Conservation (phyloP, 257 asterid genomes). For the Scutellaria baicalensis region DNA sequence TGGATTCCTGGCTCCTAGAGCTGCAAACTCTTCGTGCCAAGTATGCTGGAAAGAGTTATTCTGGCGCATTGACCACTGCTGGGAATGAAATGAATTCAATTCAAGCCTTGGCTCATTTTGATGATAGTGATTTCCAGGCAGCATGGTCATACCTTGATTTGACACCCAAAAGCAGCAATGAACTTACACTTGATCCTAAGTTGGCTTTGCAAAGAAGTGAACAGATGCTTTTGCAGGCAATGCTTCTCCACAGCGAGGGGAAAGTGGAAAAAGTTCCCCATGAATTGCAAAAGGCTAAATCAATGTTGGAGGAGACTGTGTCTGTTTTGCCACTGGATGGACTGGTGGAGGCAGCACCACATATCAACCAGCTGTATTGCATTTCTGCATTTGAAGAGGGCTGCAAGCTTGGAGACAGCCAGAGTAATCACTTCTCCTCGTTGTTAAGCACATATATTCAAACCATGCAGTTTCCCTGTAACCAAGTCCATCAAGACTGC, state of each 20-base stretch:
- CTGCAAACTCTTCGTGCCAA: slow-evolving; percentile 85
- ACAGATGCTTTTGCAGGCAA: slow-evolving; percentile 96
- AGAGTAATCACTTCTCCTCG: slow-evolving; percentile 36
- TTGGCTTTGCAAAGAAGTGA: slow-evolving; percentile 95
- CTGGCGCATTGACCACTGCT: slow-evolving; percentile 94
- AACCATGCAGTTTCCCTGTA: slow-evolving; percentile 57
- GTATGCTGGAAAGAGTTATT: slow-evolving; percentile 78
- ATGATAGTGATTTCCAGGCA: slow-evolving; percentile 82
- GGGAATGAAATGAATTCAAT: slow-evolving; percentile 89
- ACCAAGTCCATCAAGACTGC: slow-evolving; percentile 73
- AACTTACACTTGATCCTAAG: slow-evolving; percentile 90
- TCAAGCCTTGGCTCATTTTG: slow-evolving; percentile 92
- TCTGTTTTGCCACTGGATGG: slow-evolving; percentile 89
- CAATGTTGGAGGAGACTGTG: slow-evolving; percentile 72
- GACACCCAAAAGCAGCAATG: slow-evolving; percentile 93
- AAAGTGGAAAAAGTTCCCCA: slow-evolving; percentile 67
- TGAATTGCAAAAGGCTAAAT: slow-evolving; percentile 75
- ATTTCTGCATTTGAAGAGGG: slow-evolving; percentile 75
- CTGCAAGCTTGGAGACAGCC: slow-evolving; percentile 38
- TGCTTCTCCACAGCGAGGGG: slow-evolving; percentile 80
- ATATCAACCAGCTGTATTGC: slow-evolving; percentile 75
- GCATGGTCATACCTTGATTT: slow-evolving; percentile 95
- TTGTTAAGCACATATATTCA: slow-evolving; percentile 63
- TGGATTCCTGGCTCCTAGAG: slow-evolving; percentile 93
- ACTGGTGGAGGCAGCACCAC: slow-evolving; percentile 77